A percentile compares a stretch with the other conserved stretches of the same genome.
Evolutionary conservation across 2,329 filamentous ascomycete species (phyloP).

Genomic region (Bipolaris oryzae): DNA sequence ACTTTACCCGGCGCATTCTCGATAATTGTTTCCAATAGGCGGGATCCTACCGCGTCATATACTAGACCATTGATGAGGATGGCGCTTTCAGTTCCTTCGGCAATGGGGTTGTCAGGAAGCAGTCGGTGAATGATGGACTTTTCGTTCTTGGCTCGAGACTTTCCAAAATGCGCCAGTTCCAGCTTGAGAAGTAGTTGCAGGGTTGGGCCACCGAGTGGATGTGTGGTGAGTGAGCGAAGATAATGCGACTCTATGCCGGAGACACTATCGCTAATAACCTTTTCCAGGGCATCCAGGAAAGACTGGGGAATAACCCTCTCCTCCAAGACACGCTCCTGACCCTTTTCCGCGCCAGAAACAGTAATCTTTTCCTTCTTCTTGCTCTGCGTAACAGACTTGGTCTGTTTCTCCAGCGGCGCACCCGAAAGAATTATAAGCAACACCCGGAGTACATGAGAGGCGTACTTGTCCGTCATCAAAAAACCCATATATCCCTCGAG

Average conservation of each 20-base stretch:
- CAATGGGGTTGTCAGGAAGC: conserved; percentile 78
- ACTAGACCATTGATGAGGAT: conserved; percentile 84
- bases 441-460: conserved; percentile 87
- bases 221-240: conserved; percentile 81
- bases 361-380: conserved; percentile 87
- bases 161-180: conserved; percentile 76
- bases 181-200: conserved; percentile 89
- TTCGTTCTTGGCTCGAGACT: conserved; percentile 67
- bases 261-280: conserved; percentile 80
- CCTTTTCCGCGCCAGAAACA: conserved; percentile 54
- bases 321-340: conserved; percentile 51
- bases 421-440: conserved; percentile 86
- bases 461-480: conserved; percentile 85
- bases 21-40: conserved; percentile 86
- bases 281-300: conserved; percentile 77
- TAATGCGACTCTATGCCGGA: conserved; percentile 77
- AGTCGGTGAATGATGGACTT: conserved; percentile 76
- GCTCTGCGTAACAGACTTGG: conserved; percentile 79
- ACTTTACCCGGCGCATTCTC: conserved; percentile 80
- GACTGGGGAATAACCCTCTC: conserved; percentile 72
- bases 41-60: conserved; percentile 89
- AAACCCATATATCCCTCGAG: conserved; percentile 83
- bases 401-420: conserved; percentile 70
- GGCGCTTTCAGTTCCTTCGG: conserved; percentile 73
- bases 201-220: conserved; percentile 89